Evolutionary conservation across 495 filamentous ascomycete genomes (phyloP), one percentile per base, ranked within the genome.

Genomic region (Aspergillus funiculosus): DNA sequence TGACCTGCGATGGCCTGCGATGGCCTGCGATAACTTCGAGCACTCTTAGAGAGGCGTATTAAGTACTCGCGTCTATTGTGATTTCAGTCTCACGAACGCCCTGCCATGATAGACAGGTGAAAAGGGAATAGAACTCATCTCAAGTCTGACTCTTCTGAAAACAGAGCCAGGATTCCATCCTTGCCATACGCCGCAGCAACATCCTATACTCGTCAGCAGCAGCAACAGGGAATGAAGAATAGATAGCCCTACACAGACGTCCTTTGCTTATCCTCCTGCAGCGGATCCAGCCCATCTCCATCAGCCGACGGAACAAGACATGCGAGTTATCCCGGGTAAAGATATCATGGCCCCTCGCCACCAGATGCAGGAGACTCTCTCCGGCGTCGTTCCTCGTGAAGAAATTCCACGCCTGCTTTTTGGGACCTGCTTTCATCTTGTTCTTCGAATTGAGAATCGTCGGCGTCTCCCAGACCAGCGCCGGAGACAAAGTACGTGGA

Each of bases 101-200:
- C n/a, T n/a, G n/a, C n/a, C n/a, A n/a, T n/a, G n/a, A n/a, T n/a
- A n/a, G n/a, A n/a, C n/a, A n/a, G n/a, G n/a, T n/a, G n/a, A n/a
- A n/a, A n/a, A n/a, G n/a, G n/a, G n/a, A n/a, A n/a, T n/a, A n/a
- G n/a, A n/a, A n/a, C n/a, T n/a, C n/a, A n/a, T n/a, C n/a, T n/a
- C n/a, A n/a, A n/a, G n/a, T n/a, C n/a, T n/a, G n/a, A n/a, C n/a
- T 32, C 30, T 45, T 45, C 42, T 45, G 24, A 31, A 46, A 47
- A n/a, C 34, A 39, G 13, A 22, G 17, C 34, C 3, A 47, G 14
- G n/a, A 47, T 47, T 6, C 20, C 15, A 2, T 1, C 13, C 14
- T 45, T 36, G 14, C 42, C 42, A 37, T 45, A 45, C 20, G 42
- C 42, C 7, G 42, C 42, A 2, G 42, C 42, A 6, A 45, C 30